Evolutionary conservation across 371 early-diverging fungal genomes (phyloP).

Genomic region (Blakeslea trispora): DNA sequence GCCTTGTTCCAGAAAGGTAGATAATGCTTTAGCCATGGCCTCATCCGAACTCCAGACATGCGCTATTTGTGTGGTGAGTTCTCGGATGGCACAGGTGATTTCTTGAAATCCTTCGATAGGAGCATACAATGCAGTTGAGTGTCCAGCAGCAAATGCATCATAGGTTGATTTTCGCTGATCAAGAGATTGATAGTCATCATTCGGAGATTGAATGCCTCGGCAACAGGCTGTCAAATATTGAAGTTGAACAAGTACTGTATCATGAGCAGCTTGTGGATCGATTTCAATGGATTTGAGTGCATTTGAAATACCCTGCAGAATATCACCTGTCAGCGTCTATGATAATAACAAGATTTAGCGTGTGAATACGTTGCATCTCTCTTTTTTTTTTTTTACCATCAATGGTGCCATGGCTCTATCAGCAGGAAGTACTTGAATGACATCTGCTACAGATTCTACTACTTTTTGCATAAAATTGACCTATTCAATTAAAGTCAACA

Average conservation of each 20-base stretch:
- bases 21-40: slow-evolving; percentile 42
- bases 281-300: slow-evolving; percentile 22
- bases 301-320: slow-evolving; percentile 40
- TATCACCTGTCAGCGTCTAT: slow-evolving; percentile 48
- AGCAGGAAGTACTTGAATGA: slow-evolving; percentile 64
- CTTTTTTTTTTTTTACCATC: no score
- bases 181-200: slow-evolving; percentile 49
- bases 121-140: slow-evolving; percentile 26
- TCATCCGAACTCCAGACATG: slow-evolving; percentile 39
- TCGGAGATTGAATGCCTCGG: slow-evolving; percentile 56
- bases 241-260: slow-evolving; percentile 32
- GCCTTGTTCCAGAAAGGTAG: slow-evolving; percentile 55
- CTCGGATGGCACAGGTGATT: slow-evolving; percentile 37
- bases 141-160: slow-evolving; percentile 46
- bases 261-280: slow-evolving; percentile 24
- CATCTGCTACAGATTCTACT: slow-evolving; percentile 72
- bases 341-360: slow-evolving; percentile 10
- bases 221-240: slow-evolving; percentile 55
- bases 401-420: slow-evolving; percentile 57
- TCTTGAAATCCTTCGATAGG: slow-evolving; percentile 32
- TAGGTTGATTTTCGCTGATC: slow-evolving; percentile 32
- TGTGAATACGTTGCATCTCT: no score
- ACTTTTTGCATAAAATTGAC: slow-evolving; percentile 66
- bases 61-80: slow-evolving; percentile 31
- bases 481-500: slow-evolving; percentile 17